Percentiles rank a stretch among this genome's conserved stretches.
phyloP scores from a whole-genome alignment of 352 stramenopile species.

The Pythium guiyangense region DNA sequence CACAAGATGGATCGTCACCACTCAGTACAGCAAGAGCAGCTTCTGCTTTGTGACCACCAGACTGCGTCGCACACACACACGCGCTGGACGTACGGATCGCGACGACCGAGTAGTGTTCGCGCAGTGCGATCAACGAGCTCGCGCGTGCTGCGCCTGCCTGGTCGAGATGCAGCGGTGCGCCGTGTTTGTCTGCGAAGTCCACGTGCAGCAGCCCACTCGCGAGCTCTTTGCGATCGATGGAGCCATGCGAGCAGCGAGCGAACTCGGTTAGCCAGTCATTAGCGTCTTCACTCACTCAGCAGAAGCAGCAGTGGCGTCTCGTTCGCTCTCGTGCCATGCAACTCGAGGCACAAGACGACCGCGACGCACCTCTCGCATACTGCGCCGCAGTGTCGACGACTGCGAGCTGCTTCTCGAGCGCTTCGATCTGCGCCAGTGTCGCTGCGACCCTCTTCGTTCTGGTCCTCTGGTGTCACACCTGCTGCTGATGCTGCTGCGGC shows the following conservation, averaged over 20 bases:
- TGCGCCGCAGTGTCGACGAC: slow-evolving; percentile 39
- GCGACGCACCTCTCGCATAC: slow-evolving; percentile 39
- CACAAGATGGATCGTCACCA: slow-evolving; percentile 42
- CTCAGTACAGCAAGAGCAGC: slow-evolving; percentile 21
- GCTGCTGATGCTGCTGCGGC: neutral
- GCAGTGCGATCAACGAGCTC: slow-evolving; percentile 36
- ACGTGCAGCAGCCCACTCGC: slow-evolving; percentile 28
- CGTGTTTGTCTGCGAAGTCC: slow-evolving; percentile 46
- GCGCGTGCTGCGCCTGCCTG: slow-evolving; percentile 26
- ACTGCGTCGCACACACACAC: too few species aligned
- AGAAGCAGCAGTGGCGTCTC: too few species aligned
- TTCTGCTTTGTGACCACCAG: too few species aligned
- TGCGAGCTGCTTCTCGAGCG: slow-evolving; percentile 45
- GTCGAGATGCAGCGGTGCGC: slow-evolving; percentile 43
- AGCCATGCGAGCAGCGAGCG: too few species aligned
- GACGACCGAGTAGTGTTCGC: too few species aligned
- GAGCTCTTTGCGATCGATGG: too few species aligned
- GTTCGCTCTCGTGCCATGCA: too few species aligned
- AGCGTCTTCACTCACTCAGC: too few species aligned
- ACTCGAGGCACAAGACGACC: too few species aligned
- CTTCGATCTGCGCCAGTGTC: slow-evolving; percentile 28
- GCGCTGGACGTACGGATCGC: too few species aligned
- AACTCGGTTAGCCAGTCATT: too few species aligned
- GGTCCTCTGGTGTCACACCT: slow-evolving; percentile 3
- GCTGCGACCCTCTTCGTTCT: slow-evolving; percentile 24